Base-by-base conservation (phyloP, 2,329 filamentous ascomycete species). In the Mycosphaerella sp. region DNA sequence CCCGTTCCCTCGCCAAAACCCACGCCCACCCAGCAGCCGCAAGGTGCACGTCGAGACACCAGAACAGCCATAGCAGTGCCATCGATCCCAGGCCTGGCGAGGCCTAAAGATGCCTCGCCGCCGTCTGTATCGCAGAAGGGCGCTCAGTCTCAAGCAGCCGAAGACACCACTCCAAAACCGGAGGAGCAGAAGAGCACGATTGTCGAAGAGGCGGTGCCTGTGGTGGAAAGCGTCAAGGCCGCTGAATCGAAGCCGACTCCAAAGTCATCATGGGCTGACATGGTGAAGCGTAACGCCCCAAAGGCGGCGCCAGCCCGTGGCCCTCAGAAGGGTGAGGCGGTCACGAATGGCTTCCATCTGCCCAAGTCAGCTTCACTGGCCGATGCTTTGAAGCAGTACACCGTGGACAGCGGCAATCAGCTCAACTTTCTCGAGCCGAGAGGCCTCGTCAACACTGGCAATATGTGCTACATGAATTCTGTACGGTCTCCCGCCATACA, bases 381-480 rank as follows among this genome's bases (percentile, higher is more conserved):
- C 3, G 87, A 96, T 60, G 87, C 87, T 32, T 76, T 98, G 46
- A 79, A 79, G 44, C 79, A 81, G 25, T 93, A 90, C 68, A 80
- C 79, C 47, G 82, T 89, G 18, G 78, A 81, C 51, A 75, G 76
- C 34, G 77, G 78, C 41, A 74, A 77, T 52, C 87, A 85, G 62
- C 75, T 91, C 59, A 77, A 86, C 14, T 96, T 96, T 65, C 78
- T 98, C 44, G 89, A 97, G 71, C 93, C 93, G 44, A 82, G 91
- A 59, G 93, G 93, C 43, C 79, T 98, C 65, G 87, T 95, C 60
- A 98, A 98, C 71, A 94, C 91, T 36, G 93, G 93, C 44, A 97
- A 98, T 67, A 94, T 97, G 87, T 98, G 93, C 72, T 98, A 98
- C 73, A 97, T 98, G 93, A 98, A 97, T 75, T 96, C 93, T 57